Percentiles rank a stretch among this genome's conserved stretches.
Evolutionary conservation across 257 asterid species (phyloP).

Genomic region (Osmanthus fragrans): DNA sequence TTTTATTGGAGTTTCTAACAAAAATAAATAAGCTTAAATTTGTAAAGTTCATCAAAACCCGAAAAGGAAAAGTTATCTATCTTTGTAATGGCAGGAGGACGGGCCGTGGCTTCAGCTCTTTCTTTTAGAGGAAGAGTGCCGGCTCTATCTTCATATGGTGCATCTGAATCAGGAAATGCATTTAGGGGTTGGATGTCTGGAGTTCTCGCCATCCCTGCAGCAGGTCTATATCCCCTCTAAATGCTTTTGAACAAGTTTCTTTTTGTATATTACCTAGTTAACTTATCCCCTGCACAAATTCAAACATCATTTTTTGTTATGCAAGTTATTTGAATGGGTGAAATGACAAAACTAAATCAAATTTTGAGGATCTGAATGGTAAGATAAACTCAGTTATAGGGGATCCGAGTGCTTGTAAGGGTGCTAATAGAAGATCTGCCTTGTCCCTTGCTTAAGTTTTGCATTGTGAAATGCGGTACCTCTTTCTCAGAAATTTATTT

Average conservation of each 20-base stretch:
- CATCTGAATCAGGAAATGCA: conserved; percentile 63
- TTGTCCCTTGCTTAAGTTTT: conserved; percentile 25
- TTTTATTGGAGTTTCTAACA: background rate
- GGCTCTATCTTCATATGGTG: conserved; percentile 59
- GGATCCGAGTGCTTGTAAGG: background rate
- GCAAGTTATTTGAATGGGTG: background rate
- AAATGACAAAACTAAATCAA: background rate
- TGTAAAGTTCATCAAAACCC: background rate
- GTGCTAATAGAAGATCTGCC: conserved; percentile 26
- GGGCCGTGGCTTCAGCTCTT: conserved; percentile 79
- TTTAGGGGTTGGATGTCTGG: conserved; percentile 71
- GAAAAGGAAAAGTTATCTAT: conserved; percentile 9
- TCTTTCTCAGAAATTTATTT: conserved; percentile 14
- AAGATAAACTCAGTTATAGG: too few species aligned
- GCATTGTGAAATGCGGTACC: conserved; percentile 27
- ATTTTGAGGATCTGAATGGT: background rate
- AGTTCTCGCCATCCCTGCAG: conserved; percentile 78
- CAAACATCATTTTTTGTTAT: background rate
- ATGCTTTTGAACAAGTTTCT: conserved; percentile 1
- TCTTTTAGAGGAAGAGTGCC: conserved; percentile 64
- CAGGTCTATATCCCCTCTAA: conserved; percentile 52
- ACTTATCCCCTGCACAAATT: background rate
- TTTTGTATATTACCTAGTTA: conserved; percentile 2
- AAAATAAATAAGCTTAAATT: background rate
- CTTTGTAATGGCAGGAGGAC: conserved; percentile 50